Base-by-base conservation (phyloP, 2,329 filamentous ascomycete species). In the Tolypocladium paradoxum region DNA sequence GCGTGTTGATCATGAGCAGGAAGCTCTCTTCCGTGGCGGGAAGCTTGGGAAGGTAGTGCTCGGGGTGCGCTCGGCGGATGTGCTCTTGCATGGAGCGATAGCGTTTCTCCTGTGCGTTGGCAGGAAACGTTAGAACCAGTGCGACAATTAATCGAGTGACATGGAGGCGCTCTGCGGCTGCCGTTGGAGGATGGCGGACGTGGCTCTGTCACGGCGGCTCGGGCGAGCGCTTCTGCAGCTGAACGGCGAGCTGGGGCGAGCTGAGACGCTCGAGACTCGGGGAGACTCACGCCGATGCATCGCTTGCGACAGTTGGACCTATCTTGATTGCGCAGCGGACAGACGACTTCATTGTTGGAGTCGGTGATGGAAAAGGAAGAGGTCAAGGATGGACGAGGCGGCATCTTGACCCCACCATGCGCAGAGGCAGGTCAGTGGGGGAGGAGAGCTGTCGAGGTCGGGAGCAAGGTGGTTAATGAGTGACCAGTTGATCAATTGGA, bases 11-110 rank as follows among this genome's bases (percentile, higher is more conserved):
- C 93, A 97, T 97, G 69, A 96, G 78, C 65, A 88, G 77, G 73
- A 99, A 96, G 83, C 90, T 96, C 74, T 97, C 92, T 72, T 96
- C 92, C 62, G 92, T 99, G 49, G 93, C 93, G 61, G 93, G 92
- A 63, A 97, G 87, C 81, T 97, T 96, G 49, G 93, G 85, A 63
- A 99, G 95, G 74, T 97, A 97, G 70, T 96, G 87, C 70, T 95
- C 90, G 56, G 92, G 92, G 70, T 99, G 93, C 61, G 93, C 92
- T 70, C 93, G 86, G 64, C 93, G 89, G 65, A 99, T 97, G 68
- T 99, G 93, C 80, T 99, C 93, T 74, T 97, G 93, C 90, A 99
- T 97, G 58, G 92, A 97, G 70, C 93, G 90, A 75, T 91, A 99
- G 62, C 89, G 83, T 73, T 95, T 95, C 76, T 95, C 90, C 90